Evolutionary conservation across 1,284 basidiomycete genomes (phyloP), one percentile per base, ranked within the genome.

Genomic region (Cryptococcus sp.): DNA sequence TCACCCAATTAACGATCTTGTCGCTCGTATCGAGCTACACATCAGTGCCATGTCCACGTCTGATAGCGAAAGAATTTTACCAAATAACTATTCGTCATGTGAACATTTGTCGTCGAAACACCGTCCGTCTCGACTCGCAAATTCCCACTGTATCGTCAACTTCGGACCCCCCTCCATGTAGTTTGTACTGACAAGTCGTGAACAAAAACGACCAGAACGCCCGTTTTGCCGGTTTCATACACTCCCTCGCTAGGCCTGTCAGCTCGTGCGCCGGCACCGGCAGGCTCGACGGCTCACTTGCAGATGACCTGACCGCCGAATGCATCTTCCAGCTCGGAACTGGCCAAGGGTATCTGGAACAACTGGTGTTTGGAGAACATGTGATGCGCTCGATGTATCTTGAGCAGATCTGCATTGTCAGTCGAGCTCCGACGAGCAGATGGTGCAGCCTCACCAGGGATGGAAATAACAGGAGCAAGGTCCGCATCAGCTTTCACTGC

Each of bases 1-100:
- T 71, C 1, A 86, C 80, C 89, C 91, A 97, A 10, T 79, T 74
- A 37, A 97, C 77, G 12, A 98, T 75, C 40, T 81, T 73, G 65
- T 85, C 85, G 1, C 86, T 88, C 37, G 85, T 84, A 69, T 97
- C 92, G 48, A 95, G 77, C 92, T 95, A 56, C 11, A 14, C 18
- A 38, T 56, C 21, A 56, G 49, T 18, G n/a, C 33, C 21, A 9
- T 34, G 0, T 25, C n/a, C 6, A 38, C 10, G 14, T 35, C 24
- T 19, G 10, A 25, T n/a, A 23, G 43, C 28, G 28, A 14, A 31
- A 31, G 28, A 31, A 14, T 7, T 14, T 31, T 56, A 92, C 90
- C 51, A 95, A 74, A 64, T 91, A 91, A 6, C 86, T 87, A 50
- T 83, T 81, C 58, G 92, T 86, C 53, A 86, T 56, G 43, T 85